A percentile compares a stretch with the other conserved stretches of the same genome.
These are phyloP conservation scores for Fusarium sp. DNA, from an alignment of 2,329 filamentous ascomycete species.

Conservation along the genomic window DNA sequence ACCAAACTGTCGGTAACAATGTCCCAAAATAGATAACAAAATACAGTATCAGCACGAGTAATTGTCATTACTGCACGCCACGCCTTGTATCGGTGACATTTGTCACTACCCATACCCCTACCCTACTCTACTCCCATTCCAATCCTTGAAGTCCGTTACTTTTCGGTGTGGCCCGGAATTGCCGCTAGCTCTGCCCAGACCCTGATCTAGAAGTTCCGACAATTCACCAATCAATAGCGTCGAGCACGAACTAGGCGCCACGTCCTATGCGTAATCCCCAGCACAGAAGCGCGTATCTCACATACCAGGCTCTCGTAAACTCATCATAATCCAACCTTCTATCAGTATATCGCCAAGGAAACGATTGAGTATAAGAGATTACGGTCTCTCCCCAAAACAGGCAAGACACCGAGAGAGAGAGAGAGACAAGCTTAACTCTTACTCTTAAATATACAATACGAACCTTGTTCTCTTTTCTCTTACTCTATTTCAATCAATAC, in stretches of 20 bases:
- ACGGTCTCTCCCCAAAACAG: background rate
- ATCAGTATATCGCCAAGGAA: background rate
- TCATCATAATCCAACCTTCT: background rate
- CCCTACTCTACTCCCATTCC: background rate
- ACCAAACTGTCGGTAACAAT: background rate
- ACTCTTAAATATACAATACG: background rate
- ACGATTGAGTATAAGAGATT: background rate
- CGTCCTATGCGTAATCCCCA: background rate
- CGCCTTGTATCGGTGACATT: background rate
- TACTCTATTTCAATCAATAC: background rate
- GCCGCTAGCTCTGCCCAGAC: background rate
- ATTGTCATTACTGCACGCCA: background rate
- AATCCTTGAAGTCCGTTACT: background rate
- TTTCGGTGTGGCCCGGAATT: background rate
- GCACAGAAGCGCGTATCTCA: slow-evolving; percentile 12
- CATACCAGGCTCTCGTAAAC: background rate
- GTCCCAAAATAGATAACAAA: background rate
- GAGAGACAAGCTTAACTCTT: background rate
- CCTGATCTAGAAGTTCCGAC: background rate
- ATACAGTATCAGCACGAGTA: background rate
- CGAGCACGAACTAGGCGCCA: background rate
- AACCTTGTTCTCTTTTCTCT: background rate
- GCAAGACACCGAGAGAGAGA: background rate
- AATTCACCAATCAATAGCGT: slow-evolving; percentile 1
- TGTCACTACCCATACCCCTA: background rate